Evolutionary conservation across 257 asterid genomes (phyloP).

Genomic region (Plantago elongata): DNA sequence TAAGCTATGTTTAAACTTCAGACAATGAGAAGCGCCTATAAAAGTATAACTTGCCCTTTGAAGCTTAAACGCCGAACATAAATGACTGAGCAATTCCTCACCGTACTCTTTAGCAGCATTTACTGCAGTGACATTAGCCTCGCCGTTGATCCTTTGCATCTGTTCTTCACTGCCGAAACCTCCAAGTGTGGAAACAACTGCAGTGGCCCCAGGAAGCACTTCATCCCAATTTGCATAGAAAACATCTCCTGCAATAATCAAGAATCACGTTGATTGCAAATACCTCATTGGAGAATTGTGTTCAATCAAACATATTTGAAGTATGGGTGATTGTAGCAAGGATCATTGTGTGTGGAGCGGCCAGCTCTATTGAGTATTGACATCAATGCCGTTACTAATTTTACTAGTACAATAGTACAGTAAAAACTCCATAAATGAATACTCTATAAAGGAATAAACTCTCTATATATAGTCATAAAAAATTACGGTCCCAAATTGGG

Average conservation of each 20-base stretch:
- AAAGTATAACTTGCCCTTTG: background rate
- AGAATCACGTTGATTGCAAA: slow-evolving; percentile 5
- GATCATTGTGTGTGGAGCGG: background rate
- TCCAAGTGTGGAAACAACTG: slow-evolving; percentile 94
- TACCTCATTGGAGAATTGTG: background rate
- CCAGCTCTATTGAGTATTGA: too few species aligned
- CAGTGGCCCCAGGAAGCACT: slow-evolving; percentile 76
- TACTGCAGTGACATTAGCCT: slow-evolving; percentile 89
- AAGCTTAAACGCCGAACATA: background rate
- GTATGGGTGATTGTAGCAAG: slow-evolving; percentile 5
- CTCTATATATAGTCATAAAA: too few species aligned
- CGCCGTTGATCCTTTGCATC: slow-evolving; percentile 96
- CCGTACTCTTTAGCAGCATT: slow-evolving; percentile 92
- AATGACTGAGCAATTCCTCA: slow-evolving; percentile 29
- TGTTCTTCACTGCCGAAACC: slow-evolving; percentile 97
- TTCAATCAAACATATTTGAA: background rate
- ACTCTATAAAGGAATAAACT: too few species aligned
- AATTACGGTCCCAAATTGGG: too few species aligned
- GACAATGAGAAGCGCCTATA: background rate
- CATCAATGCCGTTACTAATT: too few species aligned
- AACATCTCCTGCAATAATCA: slow-evolving; percentile 69
- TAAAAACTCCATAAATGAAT: too few species aligned
- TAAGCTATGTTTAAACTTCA: background rate
- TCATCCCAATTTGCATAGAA: slow-evolving; percentile 93
- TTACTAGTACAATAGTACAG: background rate